Conservation (phyloP, 169 alveolate genomes). For the Plasmodium relictum region DNA sequence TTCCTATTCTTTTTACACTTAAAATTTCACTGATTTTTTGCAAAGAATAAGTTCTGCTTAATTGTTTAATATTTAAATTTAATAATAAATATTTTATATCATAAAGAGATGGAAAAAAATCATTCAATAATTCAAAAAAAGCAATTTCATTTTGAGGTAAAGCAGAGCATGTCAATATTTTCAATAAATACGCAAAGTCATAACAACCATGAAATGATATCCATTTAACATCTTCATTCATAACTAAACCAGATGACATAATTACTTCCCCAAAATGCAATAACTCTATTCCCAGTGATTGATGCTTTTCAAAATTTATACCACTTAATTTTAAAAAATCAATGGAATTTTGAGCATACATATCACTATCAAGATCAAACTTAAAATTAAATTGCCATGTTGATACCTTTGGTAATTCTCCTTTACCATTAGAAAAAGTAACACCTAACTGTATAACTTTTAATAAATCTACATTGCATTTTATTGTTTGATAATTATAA, state of each 20-base stretch:
- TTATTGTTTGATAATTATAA: constrained; percentile 95
- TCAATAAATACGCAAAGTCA: constrained; percentile 97
- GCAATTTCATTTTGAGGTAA: constrained; percentile 95
- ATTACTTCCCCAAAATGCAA: constrained; percentile 96
- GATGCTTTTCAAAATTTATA: constrained; percentile 95
- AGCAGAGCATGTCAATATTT: constrained; percentile 91
- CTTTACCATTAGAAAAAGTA: constrained; percentile 95
- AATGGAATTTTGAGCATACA: constrained; percentile 94
- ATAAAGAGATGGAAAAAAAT: constrained; percentile 96
- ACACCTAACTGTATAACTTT: constrained; percentile 97
- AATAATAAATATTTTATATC: constrained; percentile 95
- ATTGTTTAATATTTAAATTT: constrained; percentile 89
- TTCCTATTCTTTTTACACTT: constrained; percentile 95
- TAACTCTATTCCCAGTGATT: constrained; percentile 93
- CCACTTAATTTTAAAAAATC: constrained; percentile 96
- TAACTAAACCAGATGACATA: constrained; percentile 95
- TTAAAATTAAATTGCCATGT: constrained; percentile 98
- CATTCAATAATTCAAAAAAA: constrained; percentile 91
- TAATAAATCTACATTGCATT: constrained; percentile 95
- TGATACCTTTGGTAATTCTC: constrained; percentile 90
- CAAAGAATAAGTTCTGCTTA: constrained; percentile 87
- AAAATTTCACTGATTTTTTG: constrained; percentile 91
- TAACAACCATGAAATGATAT: constrained; percentile 98
- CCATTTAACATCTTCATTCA: constrained; percentile 98
- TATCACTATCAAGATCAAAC: constrained; percentile 94